Evolutionary conservation across 495 filamentous ascomycete genomes (phyloP), one percentile per base, ranked within the genome.

Genomic region (Neurospora sublineolata): DNA sequence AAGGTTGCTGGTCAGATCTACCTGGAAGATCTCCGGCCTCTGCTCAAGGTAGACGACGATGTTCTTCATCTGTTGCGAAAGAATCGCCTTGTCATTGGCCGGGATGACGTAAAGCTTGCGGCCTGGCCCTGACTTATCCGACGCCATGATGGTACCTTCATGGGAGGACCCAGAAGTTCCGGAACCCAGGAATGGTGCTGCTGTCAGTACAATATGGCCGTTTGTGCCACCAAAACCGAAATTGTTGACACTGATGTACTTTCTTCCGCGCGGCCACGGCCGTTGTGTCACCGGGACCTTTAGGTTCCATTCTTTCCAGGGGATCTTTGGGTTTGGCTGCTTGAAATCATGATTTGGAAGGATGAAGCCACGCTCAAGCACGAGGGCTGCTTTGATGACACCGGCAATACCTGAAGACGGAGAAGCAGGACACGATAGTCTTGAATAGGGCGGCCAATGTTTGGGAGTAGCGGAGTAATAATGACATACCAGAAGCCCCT

Each of bases 381-480:
- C 86, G 73, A 88, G 73, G 1, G 83, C 80, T 0, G 84, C 83
- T 74, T 90, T 90, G 70, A 90, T 87, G 6, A 90, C 74, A 0
- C 83, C 84, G 10, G 85, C 81, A 68, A 90, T 80, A 11, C 88
- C 87, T 77, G 20, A 5, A 18, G 37, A 18, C 41, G 16, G 14
- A 40, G 67, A 37, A 69, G 44, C n/a, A 46, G 40, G 23, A 7
- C 9, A 23, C 10, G 68, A 73, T 42, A 75, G 73, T 37, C 3
- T 14, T 16, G 27, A 33, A n/a, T 30, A 36, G 20, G 2, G 0
- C n/a, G 33, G 52, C 12, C 5, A 27, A 16, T 30, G 23, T 60
- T 27, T 60, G 23, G 30, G 12, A 30, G 23, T 27, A 30, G 14
- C 12, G 52, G 23, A 11, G 44, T 23, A 3, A 30, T 33, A 60